A percentile compares a stretch with the other conserved stretches of the same genome.
These are phyloP conservation scores for Castanopsis chinensis DNA, from an alignment of 306 rosid genomes.

Conservation along the genomic window DNA sequence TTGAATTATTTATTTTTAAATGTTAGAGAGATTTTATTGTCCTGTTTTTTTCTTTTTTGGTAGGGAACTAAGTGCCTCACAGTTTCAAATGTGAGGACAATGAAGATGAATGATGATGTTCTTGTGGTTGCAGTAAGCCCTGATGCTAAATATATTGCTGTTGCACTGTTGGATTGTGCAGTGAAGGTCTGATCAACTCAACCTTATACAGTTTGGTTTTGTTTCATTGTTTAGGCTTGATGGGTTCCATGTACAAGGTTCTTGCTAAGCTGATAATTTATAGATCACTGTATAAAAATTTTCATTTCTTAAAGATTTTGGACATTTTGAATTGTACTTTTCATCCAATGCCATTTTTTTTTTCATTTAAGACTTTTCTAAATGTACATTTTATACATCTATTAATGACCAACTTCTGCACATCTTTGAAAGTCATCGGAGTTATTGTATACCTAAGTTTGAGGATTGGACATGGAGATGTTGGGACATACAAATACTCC, in stretches of 20 bases:
- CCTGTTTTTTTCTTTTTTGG: conserved; percentile 16
- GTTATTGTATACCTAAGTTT: background rate
- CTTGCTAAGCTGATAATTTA: background rate
- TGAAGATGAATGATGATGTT: conserved; percentile 91
- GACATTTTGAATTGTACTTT: background rate
- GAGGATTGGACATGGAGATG: background rate
- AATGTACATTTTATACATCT: background rate
- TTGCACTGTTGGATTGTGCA: conserved; percentile 75
- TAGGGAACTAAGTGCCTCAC: conserved; percentile 66
- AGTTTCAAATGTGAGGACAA: conserved; percentile 60
- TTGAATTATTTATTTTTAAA: too few relatives aligned
- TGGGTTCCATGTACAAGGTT: background rate
- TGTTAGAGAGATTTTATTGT: background rate
- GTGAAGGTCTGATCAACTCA: conserved; percentile 65
- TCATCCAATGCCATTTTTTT: background rate
- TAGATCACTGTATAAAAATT: background rate
- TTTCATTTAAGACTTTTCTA: background rate
- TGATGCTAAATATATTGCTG: conserved; percentile 82
- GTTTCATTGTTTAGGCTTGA: conserved; percentile 3
- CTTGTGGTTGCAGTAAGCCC: conserved; percentile 84
- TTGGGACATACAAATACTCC: too few relatives aligned
- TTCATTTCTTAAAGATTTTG: background rate
- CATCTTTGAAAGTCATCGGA: background rate
- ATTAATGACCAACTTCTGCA: background rate
- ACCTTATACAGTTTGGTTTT: conserved; percentile 14